Conservation (phyloP, 1,139 yeast genomes). For the Spencermartinsiella ligniputridi region DNA sequence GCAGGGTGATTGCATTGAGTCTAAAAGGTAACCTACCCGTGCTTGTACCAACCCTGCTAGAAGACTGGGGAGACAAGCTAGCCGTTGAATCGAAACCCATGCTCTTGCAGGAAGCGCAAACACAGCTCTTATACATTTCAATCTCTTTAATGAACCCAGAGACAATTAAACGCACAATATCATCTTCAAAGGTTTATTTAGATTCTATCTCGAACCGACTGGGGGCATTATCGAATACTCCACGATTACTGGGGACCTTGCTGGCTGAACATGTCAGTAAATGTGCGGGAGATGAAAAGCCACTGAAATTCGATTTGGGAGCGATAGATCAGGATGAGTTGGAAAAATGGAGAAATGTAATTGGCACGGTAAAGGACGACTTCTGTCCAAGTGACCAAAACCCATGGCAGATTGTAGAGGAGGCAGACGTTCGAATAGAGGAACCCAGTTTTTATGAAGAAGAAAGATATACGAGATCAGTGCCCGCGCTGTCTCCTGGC, state of each 20-base stretch:
- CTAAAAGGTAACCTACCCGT: slow-evolving; percentile 3
- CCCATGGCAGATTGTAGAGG: slow-evolving; percentile 13
- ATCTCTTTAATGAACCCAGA: slow-evolving; percentile 24
- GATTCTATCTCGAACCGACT: slow-evolving; percentile 44
- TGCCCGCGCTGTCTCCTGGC: not conserved
- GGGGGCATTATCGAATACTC: slow-evolving; percentile 41
- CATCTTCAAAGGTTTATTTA: slow-evolving; percentile 32
- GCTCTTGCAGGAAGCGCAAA: slow-evolving; percentile 24
- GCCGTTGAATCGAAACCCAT: slow-evolving; percentile 22
- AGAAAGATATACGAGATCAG: not conserved
- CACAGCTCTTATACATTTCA: slow-evolving; percentile 26
- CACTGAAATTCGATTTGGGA: slow-evolving; percentile 39
- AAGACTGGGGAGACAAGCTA: slow-evolving; percentile 24
- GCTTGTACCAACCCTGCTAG: slow-evolving; percentile 17
- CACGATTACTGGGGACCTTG: slow-evolving; percentile 43
- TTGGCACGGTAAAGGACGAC: slow-evolving; percentile 6
- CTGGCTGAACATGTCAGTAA: slow-evolving; percentile 46
- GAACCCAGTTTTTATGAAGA: slow-evolving; percentile 65
- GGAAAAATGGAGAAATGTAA: slow-evolving; percentile 13
- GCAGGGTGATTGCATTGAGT: slow-evolving; percentile 13
- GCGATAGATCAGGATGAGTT: slow-evolving; percentile 17
- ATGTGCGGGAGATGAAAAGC: slow-evolving; percentile 29
- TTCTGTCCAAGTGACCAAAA: slow-evolving; percentile 6
- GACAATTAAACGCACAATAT: slow-evolving; percentile 27
- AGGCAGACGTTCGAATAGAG: slow-evolving; percentile 35